Conservation (phyloP, 192 early-diverging fungal genomes). For the Coemansia sp. region DNA sequence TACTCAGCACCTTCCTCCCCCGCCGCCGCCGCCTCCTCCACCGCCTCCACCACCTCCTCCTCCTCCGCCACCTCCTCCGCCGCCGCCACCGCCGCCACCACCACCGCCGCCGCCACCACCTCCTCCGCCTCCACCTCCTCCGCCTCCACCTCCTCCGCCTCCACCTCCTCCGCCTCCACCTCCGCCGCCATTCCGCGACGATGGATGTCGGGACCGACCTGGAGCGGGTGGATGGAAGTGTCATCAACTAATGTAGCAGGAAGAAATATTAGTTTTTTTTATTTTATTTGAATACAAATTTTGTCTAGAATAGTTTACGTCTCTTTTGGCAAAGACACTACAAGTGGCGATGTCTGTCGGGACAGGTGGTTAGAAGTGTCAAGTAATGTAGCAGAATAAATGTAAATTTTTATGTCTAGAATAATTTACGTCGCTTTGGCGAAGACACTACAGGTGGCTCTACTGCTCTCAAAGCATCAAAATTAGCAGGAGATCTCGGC, state of each 20-base stretch:
- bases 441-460: background rate
- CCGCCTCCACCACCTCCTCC: background rate
- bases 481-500: background rate
- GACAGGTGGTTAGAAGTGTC: background rate
- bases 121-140: background rate
- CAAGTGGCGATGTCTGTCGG: background rate
- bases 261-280: background rate
- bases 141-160: background rate
- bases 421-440: background rate
- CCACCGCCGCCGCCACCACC: background rate
- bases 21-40: background rate
- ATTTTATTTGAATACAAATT: no score
- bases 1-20: background rate
- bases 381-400: background rate
- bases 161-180: background rate
- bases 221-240: background rate
- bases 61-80: background rate
- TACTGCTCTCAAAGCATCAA: background rate
- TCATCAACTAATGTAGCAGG: background rate
- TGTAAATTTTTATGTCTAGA: background rate
- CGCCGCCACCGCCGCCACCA: background rate
- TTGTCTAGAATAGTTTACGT: background rate
- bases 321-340: no score
- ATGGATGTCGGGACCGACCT: background rate
- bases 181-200: background rate